phyloP scores from a whole-genome alignment of 116 monocot genomes.

The Cymodocea nodosa region DNA sequence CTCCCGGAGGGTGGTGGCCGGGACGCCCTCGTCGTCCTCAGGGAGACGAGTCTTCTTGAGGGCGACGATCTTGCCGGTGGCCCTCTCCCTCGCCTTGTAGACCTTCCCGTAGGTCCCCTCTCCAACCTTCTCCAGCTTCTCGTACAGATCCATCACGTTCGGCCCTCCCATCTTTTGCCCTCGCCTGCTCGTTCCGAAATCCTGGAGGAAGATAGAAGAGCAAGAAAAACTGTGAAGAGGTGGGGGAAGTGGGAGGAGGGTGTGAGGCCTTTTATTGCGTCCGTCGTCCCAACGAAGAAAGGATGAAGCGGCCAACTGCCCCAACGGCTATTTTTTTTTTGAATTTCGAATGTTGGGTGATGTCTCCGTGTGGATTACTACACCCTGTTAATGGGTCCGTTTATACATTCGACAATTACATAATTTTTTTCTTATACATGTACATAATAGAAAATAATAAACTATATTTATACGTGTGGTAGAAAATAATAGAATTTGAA shows the following conservation, averaged over 20 bases:
- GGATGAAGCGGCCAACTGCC: too few relatives aligned
- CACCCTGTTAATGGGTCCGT: too few relatives aligned
- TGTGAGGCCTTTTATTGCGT: not conserved
- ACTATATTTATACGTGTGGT: too few relatives aligned
- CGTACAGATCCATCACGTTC: constrained; percentile 64
- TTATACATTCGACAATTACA: too few relatives aligned
- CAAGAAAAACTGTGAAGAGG: not conserved
- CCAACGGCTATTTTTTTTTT: too few relatives aligned
- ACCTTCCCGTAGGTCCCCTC: constrained; percentile 93
- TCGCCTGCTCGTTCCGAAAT: not conserved
- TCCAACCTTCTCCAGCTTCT: constrained; percentile 91
- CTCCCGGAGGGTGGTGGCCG: constrained; percentile 72
- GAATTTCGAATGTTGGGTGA: too few relatives aligned
- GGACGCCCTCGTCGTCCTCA: constrained; percentile 87
- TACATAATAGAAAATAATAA: too few relatives aligned
- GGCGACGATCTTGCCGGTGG: constrained; percentile 59
- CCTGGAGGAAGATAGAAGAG: not conserved
- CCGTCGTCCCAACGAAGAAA: too few relatives aligned
- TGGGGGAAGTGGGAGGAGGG: not conserved
- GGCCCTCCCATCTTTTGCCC: constrained; percentile 10
- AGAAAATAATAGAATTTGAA: too few relatives aligned
- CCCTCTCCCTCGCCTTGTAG: constrained; percentile 62
- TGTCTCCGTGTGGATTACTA: too few relatives aligned
- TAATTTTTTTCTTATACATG: too few relatives aligned
- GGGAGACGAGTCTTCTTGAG: constrained; percentile 76